Percentiles rank a stretch among this genome's conserved stretches.
Conservation (phyloP, 2,329 filamentous ascomycete species). For the Dactylellina leptospora region DNA sequence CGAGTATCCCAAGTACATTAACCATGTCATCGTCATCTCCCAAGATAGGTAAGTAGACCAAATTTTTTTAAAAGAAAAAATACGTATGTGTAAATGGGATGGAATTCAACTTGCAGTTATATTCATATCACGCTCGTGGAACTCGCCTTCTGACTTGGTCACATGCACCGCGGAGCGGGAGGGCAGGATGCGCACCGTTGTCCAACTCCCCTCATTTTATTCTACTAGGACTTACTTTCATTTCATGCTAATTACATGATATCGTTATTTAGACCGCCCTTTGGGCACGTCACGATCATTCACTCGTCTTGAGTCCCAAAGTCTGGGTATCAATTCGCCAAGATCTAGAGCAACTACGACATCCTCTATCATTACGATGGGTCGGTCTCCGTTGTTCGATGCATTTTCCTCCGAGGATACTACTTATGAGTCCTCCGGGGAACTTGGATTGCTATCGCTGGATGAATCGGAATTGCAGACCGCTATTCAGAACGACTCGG, state of each 20-base stretch:
- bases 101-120: too few species aligned
- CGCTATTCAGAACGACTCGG: conserved; percentile 29
- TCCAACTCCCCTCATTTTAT: too few species aligned
- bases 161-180: conserved; percentile 63
- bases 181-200: too few species aligned
- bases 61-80: too few species aligned
- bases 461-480: conserved; percentile 1
- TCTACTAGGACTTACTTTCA: too few species aligned
- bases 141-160: conserved; percentile 60
- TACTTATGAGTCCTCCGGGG: conserved; percentile 43
- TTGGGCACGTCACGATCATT: conserved; percentile 63
- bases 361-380: conserved; percentile 53
- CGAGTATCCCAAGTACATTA: neutral
- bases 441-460: conserved; percentile 10
- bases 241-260: neutral
- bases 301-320: conserved; percentile 62
- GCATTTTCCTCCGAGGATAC: conserved; percentile 24
- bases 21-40: conserved; percentile 9
- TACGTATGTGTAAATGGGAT: too few species aligned
- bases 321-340: neutral
- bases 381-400: conserved; percentile 41
- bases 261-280: conserved; percentile 40
- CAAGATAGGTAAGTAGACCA: conserved; percentile 24
- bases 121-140: neutral
- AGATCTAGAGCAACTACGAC: conserved; percentile 49